Base-by-base conservation (phyloP, 2,329 filamentous ascomycete species). In the Penicillium fuscoglaucum region DNA sequence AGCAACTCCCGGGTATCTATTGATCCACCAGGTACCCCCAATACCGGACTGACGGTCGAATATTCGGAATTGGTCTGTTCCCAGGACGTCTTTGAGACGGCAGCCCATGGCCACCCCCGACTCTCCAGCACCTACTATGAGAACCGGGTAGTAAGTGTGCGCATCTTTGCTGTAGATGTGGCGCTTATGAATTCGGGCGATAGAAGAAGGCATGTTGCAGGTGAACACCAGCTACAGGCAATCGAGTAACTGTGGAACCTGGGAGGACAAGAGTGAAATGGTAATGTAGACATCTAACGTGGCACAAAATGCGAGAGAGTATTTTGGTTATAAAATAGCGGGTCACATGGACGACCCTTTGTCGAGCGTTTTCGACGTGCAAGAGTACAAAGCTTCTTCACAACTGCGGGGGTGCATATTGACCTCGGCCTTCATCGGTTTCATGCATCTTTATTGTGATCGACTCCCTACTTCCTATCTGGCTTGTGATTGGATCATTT, bases 21-120 rank as follows among this genome's bases (percentile, higher is more conserved):
- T 89, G 45, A 81, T 80, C 71, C 80, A 81, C 87, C 87, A 89
- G 1, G 86, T 88, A 8, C 87, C 87, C 33, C 86, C 86, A 44
- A 87, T 77, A 3, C 80, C 80, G 4, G 77, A 73, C 60, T 84
- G 77, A 13, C 82, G 77, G 26, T 89, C 87, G 59, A 87, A 88
- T 66, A 89, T 79, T 29, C 77, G 76, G 64, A 88, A 80, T 59
- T 87, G 84, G 60, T 82, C 80, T 54, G 85, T 84, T 31, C 79
- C 80, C 43, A 87, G 79, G 70, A 80, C 80, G 19, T 83, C 75
- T 64, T 85, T 83, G 52, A 89, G 70, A 26, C 82, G 81, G 43
- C 83, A 85, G 8, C 82, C 86, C 66, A 87, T 81, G 3, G 83
- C 84, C 55, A 89, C 85, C 21, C 81, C 87, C 0, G 84, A 86